Conservation (phyloP, 2,329 filamentous ascomycete species). For the Trichoderma sp. region DNA sequence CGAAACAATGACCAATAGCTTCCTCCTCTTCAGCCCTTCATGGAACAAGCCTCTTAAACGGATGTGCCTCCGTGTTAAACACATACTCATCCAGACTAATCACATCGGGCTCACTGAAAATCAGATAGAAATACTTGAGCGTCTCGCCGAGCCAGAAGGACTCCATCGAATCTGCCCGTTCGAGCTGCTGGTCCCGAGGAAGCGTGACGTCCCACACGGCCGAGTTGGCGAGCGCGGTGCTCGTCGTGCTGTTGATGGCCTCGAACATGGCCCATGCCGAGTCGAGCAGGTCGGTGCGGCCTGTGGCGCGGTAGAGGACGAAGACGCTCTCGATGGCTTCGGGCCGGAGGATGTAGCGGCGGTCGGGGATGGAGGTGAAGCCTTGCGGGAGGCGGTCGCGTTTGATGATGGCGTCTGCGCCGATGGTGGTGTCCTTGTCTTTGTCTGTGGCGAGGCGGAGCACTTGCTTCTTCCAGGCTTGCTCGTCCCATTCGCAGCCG, state of each 20-base stretch:
- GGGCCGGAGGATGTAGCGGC: constrained; percentile 54
- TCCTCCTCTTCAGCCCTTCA: constrained; percentile 36
- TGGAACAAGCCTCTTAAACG: constrained; percentile 47
- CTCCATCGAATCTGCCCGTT: constrained; percentile 64
- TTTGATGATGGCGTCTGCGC: constrained; percentile 34
- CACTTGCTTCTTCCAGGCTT: constrained; percentile 40
- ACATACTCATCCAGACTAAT: constrained; percentile 71
- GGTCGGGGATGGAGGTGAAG: constrained; percentile 60
- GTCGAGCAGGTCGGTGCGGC: constrained; percentile 48
- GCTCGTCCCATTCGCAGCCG: constrained; percentile 41
- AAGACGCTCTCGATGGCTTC: constrained; percentile 59
- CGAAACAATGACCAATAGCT: not conserved
- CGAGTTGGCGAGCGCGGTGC: constrained; percentile 52
- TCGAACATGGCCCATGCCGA: constrained; percentile 58
- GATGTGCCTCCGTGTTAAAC: constrained; percentile 58
- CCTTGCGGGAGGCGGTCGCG: constrained; percentile 51
- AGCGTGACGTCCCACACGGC: constrained; percentile 46
- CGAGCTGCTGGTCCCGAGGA: constrained; percentile 32
- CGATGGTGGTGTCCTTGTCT: constrained; percentile 22
- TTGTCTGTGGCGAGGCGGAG: constrained; percentile 28
- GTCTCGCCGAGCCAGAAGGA: constrained; percentile 73
- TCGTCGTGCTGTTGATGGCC: constrained; percentile 49
- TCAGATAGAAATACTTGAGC: constrained; percentile 73
- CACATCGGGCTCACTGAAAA: constrained; percentile 65
- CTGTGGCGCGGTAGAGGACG: constrained; percentile 55